Conservation (phyloP, 2,329 filamentous ascomycete species). For the Onygenales sp. region DNA sequence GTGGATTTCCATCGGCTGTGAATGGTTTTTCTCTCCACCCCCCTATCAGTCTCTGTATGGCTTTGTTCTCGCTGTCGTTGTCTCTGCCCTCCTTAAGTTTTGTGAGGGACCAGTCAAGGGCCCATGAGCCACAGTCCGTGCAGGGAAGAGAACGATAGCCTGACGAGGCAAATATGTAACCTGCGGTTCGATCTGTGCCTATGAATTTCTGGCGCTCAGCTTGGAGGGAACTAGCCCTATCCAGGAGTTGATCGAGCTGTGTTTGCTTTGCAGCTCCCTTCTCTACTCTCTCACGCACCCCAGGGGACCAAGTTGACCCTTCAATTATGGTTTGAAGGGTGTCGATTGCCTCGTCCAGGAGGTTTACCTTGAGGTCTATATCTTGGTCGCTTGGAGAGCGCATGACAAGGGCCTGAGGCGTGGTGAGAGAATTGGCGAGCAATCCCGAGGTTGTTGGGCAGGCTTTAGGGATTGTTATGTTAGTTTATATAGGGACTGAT, state of each 20-base stretch:
- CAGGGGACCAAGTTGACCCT: neutral
- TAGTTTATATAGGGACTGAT: neutral
- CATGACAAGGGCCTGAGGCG: too few relatives aligned
- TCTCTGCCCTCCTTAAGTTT: neutral
- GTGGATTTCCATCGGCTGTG: too few relatives aligned
- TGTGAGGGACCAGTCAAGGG: neutral
- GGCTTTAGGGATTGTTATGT: neutral
- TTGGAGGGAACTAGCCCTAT: neutral
- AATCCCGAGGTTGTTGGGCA: too few relatives aligned
- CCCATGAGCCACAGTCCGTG: neutral
- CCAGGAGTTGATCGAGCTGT: neutral
- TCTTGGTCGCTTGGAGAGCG: too few relatives aligned
- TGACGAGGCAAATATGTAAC: neutral
- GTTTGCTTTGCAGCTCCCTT: neutral
- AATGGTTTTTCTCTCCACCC: too few relatives aligned
- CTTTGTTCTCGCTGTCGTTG: too few relatives aligned
- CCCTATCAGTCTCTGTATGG: too few relatives aligned
- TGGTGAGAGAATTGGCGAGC: too few relatives aligned
- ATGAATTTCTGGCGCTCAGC: neutral
- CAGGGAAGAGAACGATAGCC: neutral
- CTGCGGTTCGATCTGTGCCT: neutral
- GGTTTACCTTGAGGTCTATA: too few relatives aligned
- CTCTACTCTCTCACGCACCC: neutral
- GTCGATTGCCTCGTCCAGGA: too few relatives aligned
- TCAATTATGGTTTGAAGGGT: neutral